Base-by-base conservation (phyloP, 73 alveolate species). In the Paramecium biaurelia region DNA sequence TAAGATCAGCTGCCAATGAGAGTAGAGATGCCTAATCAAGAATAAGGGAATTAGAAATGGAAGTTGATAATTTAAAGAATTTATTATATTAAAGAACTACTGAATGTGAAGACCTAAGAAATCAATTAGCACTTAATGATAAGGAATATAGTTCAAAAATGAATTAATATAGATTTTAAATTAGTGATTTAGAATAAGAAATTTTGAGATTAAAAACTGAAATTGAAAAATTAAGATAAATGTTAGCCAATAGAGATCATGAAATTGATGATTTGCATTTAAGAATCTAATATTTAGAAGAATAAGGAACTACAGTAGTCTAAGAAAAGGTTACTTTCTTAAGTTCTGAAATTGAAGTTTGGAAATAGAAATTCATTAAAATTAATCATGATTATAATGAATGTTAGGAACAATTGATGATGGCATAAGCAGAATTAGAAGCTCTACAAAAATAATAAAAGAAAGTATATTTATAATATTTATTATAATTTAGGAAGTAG, bases 361-460 rank as follows among this genome's bases (percentile, higher is more conserved):
- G 86, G 86, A 72, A 72, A 72, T 72, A 72, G 86, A 72, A 72
- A n/a, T 72, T 72, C 45, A 72, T 72, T 38, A 72, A 72, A 0
- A 35, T 72, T 35, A 72, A 72, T 72, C 86, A 72, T 72, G 86
- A 72, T 21, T 72, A 72, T 37, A 72, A 72, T 72, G 58, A 32
- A 35, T 72, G 86, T 72, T 72, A 72, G 4, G 86, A 72, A 72
- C n/a, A 32, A 72, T 38, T 72, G 28, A 72, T 72, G 56, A 72
- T 72, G 86, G 86, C 86, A 34, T 72, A 72, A 72, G 86, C 86
- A 28, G 86, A 72, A 72, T 72, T 72, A 72, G 86, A 72, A n/a
- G 86, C 86, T n/a, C 45, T 72, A 2, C 11, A 72, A 26, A 72
- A 72, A 20, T 7, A 72, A 53, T 72, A 12, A 30, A 72, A 72